Base-by-base conservation (phyloP, 2,329 filamentous ascomycete species). In the Venturiaceae sp. region DNA sequence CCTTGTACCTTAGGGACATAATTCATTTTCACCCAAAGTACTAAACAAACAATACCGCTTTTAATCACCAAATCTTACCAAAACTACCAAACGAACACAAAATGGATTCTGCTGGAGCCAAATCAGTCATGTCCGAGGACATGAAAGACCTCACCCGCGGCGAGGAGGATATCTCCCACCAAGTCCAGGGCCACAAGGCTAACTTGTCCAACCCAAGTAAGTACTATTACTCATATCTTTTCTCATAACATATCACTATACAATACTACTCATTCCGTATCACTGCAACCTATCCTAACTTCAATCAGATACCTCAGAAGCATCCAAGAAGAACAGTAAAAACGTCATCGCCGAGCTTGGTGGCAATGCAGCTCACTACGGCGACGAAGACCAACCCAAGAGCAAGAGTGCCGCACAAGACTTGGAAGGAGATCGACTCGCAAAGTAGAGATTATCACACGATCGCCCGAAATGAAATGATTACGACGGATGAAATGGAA, bases 101-200 rank as follows among this genome's bases (percentile, higher is more conserved):
- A 3, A 55, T 44, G 34, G 14, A 41, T 44, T 44, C 53, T 8
- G 53, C 53, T 1, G 53, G 53, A 3, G 34, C 53, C 6, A 23
- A 30, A 55, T 44, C 53, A 19, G 53, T 44, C 36, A n/a, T 44
- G 21, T 55, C 53, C 13, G 53, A 55, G 16, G 53, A 55, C 34
- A 55, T 55, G 53, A 16, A 55, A n/a, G 37, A 55, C 23, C 26
- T 55, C 21, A 55, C 19, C 5, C 16, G 23, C 7, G 53, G 53
- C 11, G 4, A 55, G 33, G 53, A 55, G 23, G 53, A 55, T 41
- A 39, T 39, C 6, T 55, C 53, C 3, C 23, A 36, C 5, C 21
- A 23, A 19, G 53, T 55, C 11, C 23, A 19, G 4, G 53, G 53
- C 6, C 53, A 44, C 21, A 30, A 44, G 16, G 53, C 34, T 13